Evolutionary conservation across 345 rosid genomes (phyloP), one percentile per base, ranked within the genome.

Genomic region (Lepidium sativum): DNA sequence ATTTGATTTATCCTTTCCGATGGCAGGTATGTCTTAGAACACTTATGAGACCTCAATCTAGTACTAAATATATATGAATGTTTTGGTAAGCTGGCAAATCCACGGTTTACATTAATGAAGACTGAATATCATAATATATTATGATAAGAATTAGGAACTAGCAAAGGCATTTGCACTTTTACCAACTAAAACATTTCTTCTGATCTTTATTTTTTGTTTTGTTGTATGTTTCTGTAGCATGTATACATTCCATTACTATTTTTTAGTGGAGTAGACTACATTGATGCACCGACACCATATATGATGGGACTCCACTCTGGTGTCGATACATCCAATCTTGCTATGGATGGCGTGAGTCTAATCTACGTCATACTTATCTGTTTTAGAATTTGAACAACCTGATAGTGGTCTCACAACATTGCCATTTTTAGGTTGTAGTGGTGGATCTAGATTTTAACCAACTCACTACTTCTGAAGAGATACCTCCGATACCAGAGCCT

Each of bases 211-310:
- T 82, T 52, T 45, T 75, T 80, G 65, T 61, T 73, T 33, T 83
- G 72, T 68, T 90, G 66, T 85, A 75, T 79, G 80, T 75, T 79
- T 74, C 79, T 81, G 95, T 83, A 95, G 99, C 99, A 95, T 72
- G 99, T 91, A 83, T 86, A 95, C 94, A 95, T 91, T 85, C 99
- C 99, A 49, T 86, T 88, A 73, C 96, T 95, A 72, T 95, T 95
- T 88, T 95, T 88, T 86, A 91, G 95, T 88, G 99, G 99, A 85
- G 99, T 91, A 15, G 97, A 95, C 83, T 91, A 95, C 75, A 91
- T 94, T 78, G 99, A 94, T 71, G 99, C 97, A 64, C 97, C 99
- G 52, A 91, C 95, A 37, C 99, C 99, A 42, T 95, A 95, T 75
- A 91, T 95, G 97, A 95, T 91, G 96, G 99, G 99, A 75, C 97